Evolutionary conservation across 331 rosid genomes (phyloP).

Genomic region (Quercus tomentella): DNA sequence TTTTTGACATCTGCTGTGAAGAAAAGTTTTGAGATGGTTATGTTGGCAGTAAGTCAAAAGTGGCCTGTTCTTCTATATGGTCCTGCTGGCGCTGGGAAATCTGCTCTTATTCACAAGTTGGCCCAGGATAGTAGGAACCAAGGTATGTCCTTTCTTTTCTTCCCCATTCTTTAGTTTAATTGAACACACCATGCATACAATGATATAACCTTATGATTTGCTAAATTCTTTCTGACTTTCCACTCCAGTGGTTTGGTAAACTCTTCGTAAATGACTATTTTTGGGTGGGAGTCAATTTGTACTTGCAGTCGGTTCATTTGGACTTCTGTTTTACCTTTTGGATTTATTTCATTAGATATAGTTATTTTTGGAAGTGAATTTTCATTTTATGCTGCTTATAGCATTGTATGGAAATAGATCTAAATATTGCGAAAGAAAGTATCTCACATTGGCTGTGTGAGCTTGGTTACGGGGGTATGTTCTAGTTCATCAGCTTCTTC

Average conservation of each 20-base stretch:
- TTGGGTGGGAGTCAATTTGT: not conserved
- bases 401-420: not conserved
- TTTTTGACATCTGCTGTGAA: slow-evolving; percentile 58
- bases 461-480: not conserved
- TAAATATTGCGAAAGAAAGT: not conserved
- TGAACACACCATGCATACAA: not conserved
- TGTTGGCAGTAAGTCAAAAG: slow-evolving; percentile 70
- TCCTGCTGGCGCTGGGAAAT: slow-evolving; percentile 84
- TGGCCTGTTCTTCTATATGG: slow-evolving; percentile 92
- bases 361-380: not conserved
- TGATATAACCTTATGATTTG: not conserved
- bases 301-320: not conserved
- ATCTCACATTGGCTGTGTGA: not conserved
- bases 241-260: not conserved
- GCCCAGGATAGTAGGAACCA: slow-evolving; percentile 57
- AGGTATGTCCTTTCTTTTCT: slow-evolving; percentile 29
- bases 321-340: not conserved
- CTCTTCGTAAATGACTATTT: not conserved
- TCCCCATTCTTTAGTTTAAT: not conserved
- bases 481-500: not conserved
- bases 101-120: slow-evolving; percentile 75
- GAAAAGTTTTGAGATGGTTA: slow-evolving; percentile 66
- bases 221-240: not conserved
- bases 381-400: not conserved
- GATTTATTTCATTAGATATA: not conserved